phyloP scores from a whole-genome alignment of 1,139 yeast genomes.

The Hansenula sp. region DNA sequence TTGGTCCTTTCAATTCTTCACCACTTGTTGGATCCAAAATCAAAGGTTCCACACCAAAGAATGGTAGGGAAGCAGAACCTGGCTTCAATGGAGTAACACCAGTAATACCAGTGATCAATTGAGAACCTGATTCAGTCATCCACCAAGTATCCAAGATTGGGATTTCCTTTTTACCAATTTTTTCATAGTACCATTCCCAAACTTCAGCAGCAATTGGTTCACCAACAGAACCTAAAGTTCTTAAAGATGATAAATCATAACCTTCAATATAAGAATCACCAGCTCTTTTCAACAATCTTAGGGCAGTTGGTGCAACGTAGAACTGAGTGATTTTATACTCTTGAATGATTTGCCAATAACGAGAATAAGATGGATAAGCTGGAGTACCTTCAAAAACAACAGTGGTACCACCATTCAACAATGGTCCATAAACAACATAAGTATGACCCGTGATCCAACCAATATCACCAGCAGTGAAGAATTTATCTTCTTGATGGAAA shows the following conservation, averaged over 20 bases:
- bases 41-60: slow-evolving; percentile 67
- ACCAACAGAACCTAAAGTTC: slow-evolving; percentile 84
- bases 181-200: slow-evolving; percentile 88
- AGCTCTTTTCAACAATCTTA: slow-evolving; percentile 78
- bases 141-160: slow-evolving; percentile 79
- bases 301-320: slow-evolving; percentile 88
- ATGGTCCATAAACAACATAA: slow-evolving; percentile 78
- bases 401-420: slow-evolving; percentile 74
- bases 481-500: slow-evolving; percentile 64
- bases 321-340: slow-evolving; percentile 75
- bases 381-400: slow-evolving; percentile 88
- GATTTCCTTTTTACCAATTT: slow-evolving; percentile 71
- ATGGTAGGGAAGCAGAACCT: slow-evolving; percentile 76
- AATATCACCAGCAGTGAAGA: slow-evolving; percentile 84
- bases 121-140: slow-evolving; percentile 84
- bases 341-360: slow-evolving; percentile 84
- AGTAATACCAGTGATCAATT: slow-evolving; percentile 67
- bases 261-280: slow-evolving; percentile 66
- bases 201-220: slow-evolving; percentile 92
- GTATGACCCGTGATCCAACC: slow-evolving; percentile 93
- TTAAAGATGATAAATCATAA: slow-evolving; percentile 59
- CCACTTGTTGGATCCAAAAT: slow-evolving; percentile 73
- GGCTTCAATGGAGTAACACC: slow-evolving; percentile 71
- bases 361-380: slow-evolving; percentile 72
- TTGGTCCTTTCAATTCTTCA: slow-evolving; percentile 54